Evolutionary conservation across 495 filamentous ascomycete species (phyloP), one percentile per base, ranked within the genome.

Genomic region (Annulohypoxylon moriforme): DNA sequence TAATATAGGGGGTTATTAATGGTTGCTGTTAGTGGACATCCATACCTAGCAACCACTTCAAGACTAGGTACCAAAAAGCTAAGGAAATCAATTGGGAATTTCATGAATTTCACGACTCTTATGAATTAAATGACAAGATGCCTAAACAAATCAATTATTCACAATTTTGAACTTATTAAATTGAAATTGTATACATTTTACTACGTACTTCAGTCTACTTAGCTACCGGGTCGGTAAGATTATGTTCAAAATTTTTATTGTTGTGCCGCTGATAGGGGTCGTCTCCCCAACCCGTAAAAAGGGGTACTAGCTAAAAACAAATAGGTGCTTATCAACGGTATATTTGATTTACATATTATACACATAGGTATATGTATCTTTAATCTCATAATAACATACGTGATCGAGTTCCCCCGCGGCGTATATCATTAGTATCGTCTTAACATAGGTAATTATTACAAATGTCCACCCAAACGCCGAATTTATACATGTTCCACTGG

Each of bases 401-500:
- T 25, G 13, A 50, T 50, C 13, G 40, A 20, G 16, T 44, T 42
- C 16, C 40, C 40, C 13, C 40, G 4, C 40, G 40, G 16, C 40
- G 16, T 50, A 50, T 50, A 50, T 50, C 46, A 50, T 50, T 50
- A 44, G 16, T 50, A 50, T 25, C 22, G 46, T 50, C 2, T 50
- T 50, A 24, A 50, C 16, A 44, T 24, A 49, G 9, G n/a, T n/a
- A n/a, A n/a, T n/a, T n/a, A n/a, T n/a, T 58, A 22, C 18, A 31
- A 34, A 58, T 31, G 33, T 29, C 55, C 22, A 18, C 34, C 13
- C 4, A 57, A 59, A 59, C 22, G 36, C 56, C 34, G 5, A 44
- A 42, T 27, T 63, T 47, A 53, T 53, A 52, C 33, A 42, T 52
- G 16, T 18, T 63, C 60, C 14, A 33, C 33, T 5, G 46, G 60